Conservation (phyloP, 257 asterid species). For the Penstemon newberryi region DNA sequence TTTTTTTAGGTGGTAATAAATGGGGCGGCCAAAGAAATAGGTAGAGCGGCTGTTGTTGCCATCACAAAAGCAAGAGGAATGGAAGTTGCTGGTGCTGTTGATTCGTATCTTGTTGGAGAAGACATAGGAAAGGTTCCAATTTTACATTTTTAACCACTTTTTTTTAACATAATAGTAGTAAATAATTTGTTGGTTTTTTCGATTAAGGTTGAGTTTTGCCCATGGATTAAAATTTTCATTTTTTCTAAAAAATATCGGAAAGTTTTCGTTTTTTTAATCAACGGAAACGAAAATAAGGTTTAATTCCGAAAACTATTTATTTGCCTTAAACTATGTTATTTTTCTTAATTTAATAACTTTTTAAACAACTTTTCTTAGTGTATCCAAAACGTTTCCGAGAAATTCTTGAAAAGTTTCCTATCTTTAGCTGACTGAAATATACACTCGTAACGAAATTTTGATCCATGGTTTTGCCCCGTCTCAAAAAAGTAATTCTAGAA, state of each 20-base stretch:
- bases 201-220: neutral
- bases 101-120: slow-evolving; percentile 66
- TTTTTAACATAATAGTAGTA: neutral
- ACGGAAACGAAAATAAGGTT: too few species aligned
- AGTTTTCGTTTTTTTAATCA: too few species aligned
- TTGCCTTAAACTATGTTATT: neutral
- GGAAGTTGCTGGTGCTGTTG: slow-evolving; percentile 92
- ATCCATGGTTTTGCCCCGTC: too few species aligned
- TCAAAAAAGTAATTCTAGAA: too few species aligned
- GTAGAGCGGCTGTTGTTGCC: slow-evolving; percentile 84
- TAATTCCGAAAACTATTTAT: neutral
- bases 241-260: neutral
- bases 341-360: too few species aligned
- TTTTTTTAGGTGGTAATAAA: slow-evolving; percentile 58
- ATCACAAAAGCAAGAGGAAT: slow-evolving; percentile 86
- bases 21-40: slow-evolving; percentile 92
- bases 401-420: too few species aligned
- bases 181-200: neutral
- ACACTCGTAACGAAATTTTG: too few species aligned
- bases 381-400: too few species aligned
- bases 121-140: slow-evolving; percentile 71
- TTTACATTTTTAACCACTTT: neutral
- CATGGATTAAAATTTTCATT: neutral
- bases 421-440: too few species aligned
- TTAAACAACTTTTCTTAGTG: too few species aligned